A percentile compares a stretch with the other conserved stretches of the same genome.
These are phyloP conservation scores for Arthrobotrys conoides DNA, from an alignment of 2,329 filamentous ascomycete species.

Conservation along the genomic window DNA sequence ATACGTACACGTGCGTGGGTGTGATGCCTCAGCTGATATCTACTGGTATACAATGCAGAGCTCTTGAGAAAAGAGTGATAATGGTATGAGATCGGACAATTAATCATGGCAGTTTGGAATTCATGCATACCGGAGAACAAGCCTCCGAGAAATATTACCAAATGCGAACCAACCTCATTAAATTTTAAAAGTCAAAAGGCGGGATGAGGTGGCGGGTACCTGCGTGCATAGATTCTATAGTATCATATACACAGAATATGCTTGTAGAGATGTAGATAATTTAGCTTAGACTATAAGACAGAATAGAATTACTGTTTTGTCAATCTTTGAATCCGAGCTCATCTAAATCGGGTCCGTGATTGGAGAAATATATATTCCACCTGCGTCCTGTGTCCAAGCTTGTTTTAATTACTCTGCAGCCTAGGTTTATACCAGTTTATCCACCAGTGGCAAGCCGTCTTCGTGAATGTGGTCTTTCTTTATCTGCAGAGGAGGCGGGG, in stretches of 20 bases:
- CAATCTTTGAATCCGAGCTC: not conserved
- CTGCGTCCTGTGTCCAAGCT: not conserved
- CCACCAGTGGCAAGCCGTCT: not conserved
- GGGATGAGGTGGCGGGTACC: constrained; percentile 12
- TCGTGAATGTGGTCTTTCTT: not conserved
- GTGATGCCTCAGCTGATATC: not conserved
- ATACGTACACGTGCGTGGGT: not conserved
- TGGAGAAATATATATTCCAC: constrained; percentile 1
- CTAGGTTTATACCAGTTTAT: not conserved
- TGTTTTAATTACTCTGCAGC: not conserved
- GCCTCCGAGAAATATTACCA: not conserved
- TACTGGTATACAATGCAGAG: not conserved
- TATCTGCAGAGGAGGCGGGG: not conserved
- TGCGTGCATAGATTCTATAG: constrained; percentile 11
- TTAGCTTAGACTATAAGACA: not conserved
- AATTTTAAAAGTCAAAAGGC: constrained; percentile 12
- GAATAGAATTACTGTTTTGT: not conserved
- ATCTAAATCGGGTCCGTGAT: not conserved
- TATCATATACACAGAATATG: not conserved
- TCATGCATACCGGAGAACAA: not conserved
- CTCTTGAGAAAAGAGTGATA: not conserved
- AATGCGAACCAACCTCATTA: not conserved
- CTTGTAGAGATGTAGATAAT: not conserved
- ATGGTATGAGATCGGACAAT: not conserved
- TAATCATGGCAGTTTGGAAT: not conserved